A percentile compares a stretch with the other conserved stretches of the same genome.
Evolutionary conservation across 1,284 basidiomycete species (phyloP).

Genomic region (Gastroboletus turbinatus): DNA sequence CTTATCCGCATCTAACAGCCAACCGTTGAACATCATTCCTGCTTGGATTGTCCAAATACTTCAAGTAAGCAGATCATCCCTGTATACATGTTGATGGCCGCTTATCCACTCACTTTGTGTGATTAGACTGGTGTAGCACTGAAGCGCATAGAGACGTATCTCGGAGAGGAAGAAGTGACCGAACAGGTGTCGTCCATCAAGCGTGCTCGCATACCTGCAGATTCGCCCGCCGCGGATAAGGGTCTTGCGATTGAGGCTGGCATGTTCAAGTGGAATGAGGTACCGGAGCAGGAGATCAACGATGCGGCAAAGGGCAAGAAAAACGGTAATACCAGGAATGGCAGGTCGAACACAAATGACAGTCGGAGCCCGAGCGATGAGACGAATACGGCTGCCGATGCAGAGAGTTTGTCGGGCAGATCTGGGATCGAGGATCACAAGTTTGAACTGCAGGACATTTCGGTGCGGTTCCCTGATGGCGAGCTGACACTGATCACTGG

Average conservation of each 20-base stretch:
- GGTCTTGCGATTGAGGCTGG: slow-evolving; percentile 57
- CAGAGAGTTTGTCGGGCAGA: slow-evolving; percentile 12
- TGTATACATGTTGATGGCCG: neutral
- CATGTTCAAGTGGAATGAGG: slow-evolving; percentile 61
- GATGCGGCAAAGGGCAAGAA: slow-evolving; percentile 13
- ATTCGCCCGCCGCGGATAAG: slow-evolving; percentile 26
- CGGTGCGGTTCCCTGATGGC: slow-evolving; percentile 59
- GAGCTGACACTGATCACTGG: slow-evolving; percentile 55
- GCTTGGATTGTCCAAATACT: slow-evolving; percentile 53
- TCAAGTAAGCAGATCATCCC: slow-evolving; percentile 18
- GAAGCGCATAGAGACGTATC: slow-evolving; percentile 78
- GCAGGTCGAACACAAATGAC: neutral
- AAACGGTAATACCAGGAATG: slow-evolving; percentile 8
- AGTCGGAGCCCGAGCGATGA: slow-evolving; percentile 10
- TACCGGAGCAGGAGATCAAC: slow-evolving; percentile 24
- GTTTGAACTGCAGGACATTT: slow-evolving; percentile 60
- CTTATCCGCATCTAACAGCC: slow-evolving; percentile 29
- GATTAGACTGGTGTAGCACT: slow-evolving; percentile 69
- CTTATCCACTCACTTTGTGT: neutral
- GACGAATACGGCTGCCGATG: slow-evolving; percentile 10
- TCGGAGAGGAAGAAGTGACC: slow-evolving; percentile 81
- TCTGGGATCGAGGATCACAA: slow-evolving; percentile 32
- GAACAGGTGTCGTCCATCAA: slow-evolving; percentile 70
- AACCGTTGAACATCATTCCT: slow-evolving; percentile 72
- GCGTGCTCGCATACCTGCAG: slow-evolving; percentile 24